These are phyloP conservation scores for Penicillium subrubescens DNA, from an alignment of 495 filamentous ascomycete genomes.

Conservation along the genomic window DNA sequence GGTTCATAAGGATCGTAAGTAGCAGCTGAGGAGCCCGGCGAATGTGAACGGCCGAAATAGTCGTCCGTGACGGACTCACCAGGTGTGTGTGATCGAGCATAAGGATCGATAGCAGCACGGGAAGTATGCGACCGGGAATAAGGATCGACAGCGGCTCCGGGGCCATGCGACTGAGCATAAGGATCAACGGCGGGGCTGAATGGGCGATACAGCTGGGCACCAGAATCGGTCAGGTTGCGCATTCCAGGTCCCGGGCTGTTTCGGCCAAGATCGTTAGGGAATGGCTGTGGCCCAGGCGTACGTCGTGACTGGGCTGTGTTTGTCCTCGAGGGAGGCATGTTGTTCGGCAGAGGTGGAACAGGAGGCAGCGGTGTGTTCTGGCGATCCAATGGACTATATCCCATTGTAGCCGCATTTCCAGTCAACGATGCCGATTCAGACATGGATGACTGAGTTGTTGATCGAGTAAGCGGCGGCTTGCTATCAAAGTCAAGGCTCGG, in stretches of 20 bases:
- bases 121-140: slow-evolving; percentile 8
- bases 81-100: slow-evolving; percentile 10
- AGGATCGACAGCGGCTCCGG: slow-evolving; percentile 18
- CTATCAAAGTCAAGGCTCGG: slow-evolving; percentile 28
- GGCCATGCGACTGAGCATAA: slow-evolving; percentile 10
- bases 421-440: slow-evolving; percentile 30
- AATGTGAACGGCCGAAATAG: slow-evolving; percentile 9
- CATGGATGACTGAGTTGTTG: slow-evolving; percentile 27
- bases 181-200: slow-evolving; percentile 21
- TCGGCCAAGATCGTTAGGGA: slow-evolving; percentile 6
- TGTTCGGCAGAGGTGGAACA: slow-evolving; percentile 25
- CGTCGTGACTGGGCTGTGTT: slow-evolving; percentile 14
- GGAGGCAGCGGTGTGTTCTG: slow-evolving; percentile 22
- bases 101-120: slow-evolving; percentile 16
- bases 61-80: slow-evolving; percentile 1
- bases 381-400: slow-evolving; percentile 29
- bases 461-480: slow-evolving; percentile 27
- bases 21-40: neutral
- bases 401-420: slow-evolving; percentile 25
- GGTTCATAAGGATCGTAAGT: slow-evolving; percentile 9
- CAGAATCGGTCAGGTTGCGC: slow-evolving; percentile 22
- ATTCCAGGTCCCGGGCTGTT: slow-evolving; percentile 9
- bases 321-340: slow-evolving; percentile 12
- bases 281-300: slow-evolving; percentile 12
- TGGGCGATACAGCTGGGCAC: slow-evolving; percentile 12